Base-by-base conservation (phyloP, 805 yeast genomes). In the Maudiozyma bulderi region DNA sequence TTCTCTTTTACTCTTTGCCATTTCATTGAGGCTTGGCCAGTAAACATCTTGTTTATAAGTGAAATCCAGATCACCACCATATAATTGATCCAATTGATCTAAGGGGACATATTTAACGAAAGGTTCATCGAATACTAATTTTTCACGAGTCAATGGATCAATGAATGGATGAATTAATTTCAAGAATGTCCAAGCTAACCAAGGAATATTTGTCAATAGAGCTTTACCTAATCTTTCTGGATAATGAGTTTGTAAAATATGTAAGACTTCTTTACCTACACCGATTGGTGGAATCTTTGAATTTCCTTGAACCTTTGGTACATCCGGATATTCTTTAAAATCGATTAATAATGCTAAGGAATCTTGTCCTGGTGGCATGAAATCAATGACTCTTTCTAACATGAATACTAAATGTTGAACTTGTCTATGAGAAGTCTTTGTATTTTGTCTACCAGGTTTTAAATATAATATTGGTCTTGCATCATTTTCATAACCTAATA, bases 141-240 rank as follows among this genome's bases (percentile, higher is more conserved):
- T 93, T 67, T 90, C 96, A 53, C 95, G 76, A 1, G 99, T 93
- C 60, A 87, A 70, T 8, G 99, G 97, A 63, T 93, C 99, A 55
- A 93, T 93, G 65, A 93, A 93, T 5, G 99, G 99, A 59, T 86
- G 87, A 54, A 91, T 90, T 54, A 93, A 71, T 70, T 86, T 90
- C 57, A 93, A 71, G 60, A 93, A 93, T 8, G 96, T 82, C 86
- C 95, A 86, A 6, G 90, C 98, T 48, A 90, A 69, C 78, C 93
- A 86, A 11, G 98, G 98, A 55, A 93, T 89, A 67, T 93, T 91
- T 45, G 95, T 86, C 47, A 93, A 73, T 44, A 90, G 73, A 0
- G 97, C 97, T 62, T 83, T 84, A 39, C 99, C 99, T 51, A 93
- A 74, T 59, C 99, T 78, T 66, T 93, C 99, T 4, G 99, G 99